Evolutionary conservation across 2,329 filamentous ascomycete species (phyloP).

Genomic region (Aspergillus chevalieri): DNA sequence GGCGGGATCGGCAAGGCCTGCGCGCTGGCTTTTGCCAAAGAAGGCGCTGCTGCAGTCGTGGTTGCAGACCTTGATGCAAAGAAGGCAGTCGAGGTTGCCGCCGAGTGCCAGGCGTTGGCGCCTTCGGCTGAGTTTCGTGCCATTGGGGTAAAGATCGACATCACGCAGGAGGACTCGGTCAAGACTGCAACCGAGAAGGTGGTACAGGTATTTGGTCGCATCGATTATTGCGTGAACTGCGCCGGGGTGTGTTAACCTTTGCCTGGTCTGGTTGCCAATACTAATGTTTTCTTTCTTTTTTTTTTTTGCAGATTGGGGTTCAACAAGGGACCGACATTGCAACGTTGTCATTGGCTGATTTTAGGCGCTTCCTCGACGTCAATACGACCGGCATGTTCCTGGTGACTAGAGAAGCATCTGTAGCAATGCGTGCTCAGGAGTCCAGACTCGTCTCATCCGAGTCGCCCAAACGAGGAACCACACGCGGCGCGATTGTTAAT

Average conservation of each 20-base stretch:
- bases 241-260: conserved; percentile 11
- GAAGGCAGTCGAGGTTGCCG: conserved; percentile 11
- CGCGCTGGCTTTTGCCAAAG: conserved; percentile 12
- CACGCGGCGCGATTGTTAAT: conserved; percentile 34
- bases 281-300: not conserved
- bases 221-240: conserved; percentile 21
- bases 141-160: conserved; percentile 20
- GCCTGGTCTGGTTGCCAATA: not conserved
- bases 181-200: conserved; percentile 16
- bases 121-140: conserved; percentile 17
- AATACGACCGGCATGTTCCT: conserved; percentile 16
- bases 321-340: not conserved
- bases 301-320: conserved; percentile 2
- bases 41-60: conserved; percentile 13
- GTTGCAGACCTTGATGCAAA: conserved; percentile 21
- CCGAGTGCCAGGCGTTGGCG: conserved; percentile 19
- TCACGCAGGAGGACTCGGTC: conserved; percentile 14
- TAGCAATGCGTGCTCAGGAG: no score
- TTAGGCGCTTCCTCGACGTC: conserved; percentile 29
- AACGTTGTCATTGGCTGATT: conserved; percentile 19
- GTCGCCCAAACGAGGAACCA: conserved; percentile 8
- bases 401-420: no score
- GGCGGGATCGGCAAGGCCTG: conserved; percentile 7
- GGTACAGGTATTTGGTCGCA: conserved; percentile 16
- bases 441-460: conserved; percentile 9